Base-by-base conservation (phyloP, 1,284 basidiomycete species). In the Lignosus rhinocerotis region DNA sequence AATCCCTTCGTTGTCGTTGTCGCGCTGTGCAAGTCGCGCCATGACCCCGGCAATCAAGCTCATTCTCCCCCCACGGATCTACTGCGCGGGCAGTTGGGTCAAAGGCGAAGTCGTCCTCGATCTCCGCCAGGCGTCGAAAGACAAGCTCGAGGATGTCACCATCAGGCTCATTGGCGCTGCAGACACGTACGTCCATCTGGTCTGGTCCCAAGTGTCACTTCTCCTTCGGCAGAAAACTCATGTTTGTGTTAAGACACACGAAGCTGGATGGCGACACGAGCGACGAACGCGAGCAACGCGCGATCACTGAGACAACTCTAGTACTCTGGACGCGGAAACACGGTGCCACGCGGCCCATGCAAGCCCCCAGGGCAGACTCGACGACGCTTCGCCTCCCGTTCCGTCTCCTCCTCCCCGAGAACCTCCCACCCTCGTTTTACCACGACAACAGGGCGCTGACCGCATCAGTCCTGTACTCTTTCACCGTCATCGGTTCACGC, bases 371-470 rank as follows among this genome's bases (percentile, higher is more conserved):
- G 10, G n/a, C 16, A 16, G 41, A 21, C n/a, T 19, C 41, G 6
- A 10, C 16, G n/a, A 19, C 19, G 6, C 58, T 70, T 31, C 53
- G 50, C 5, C 19, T 69, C 16, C 70, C 67, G 1, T 72, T 70
- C 45, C 51, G 52, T 9, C 59, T 69, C 48, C 45, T 30, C 2
- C 64, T 72, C 1, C 66, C 66, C 3, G 38, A 45, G 1, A 25
- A 55, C 12, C 57, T 67, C 10, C 68, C 67, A 0, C 69, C 70
- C 0, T 70, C 69, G 0, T 69, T 65, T 56, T 25, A 62, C 25
- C 64, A 57, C 53, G 17, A 36, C 10, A 44, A 50, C 32, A 9
- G 36, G 12, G 34, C 34, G 7, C 46, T 41, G n/a, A 31, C 51
- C 8, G 62, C 55, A 10, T 41, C 46, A 7, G 53, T 69, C 9